Base-by-base conservation (phyloP, 164 flowering plant species). In the Hamamelis virginiana region DNA sequence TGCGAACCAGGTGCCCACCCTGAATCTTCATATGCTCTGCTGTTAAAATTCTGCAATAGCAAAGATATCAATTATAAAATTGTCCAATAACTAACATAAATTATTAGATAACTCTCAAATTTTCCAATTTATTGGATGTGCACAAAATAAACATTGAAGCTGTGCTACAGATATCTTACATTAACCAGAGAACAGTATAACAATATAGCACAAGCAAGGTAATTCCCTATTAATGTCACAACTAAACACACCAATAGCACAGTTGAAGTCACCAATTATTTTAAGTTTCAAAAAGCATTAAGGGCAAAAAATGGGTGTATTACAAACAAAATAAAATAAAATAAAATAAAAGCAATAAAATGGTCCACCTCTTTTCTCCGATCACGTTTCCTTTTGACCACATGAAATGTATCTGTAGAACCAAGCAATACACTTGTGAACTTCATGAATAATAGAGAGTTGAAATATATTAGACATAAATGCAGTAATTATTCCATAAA, bases 321-420 rank as follows among this genome's bases (percentile, higher is more conserved):
- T 33, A 33, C 41, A 33, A 33, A 9, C 41, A 12, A 18, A 38
- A 57, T 9, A 16, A 0, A 9, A 0, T 22, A 25, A 13, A n/a
- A 16, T n/a, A 41, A 4, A 46, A 52, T 28, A 10, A 53, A 45
- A 66, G 33, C 22, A 15, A 9, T 3, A 19, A 47, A 51, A 51
- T 21, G 38, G 21, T 41, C 65, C 61, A 80, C 91, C 83, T 76
- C 82, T 68, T 80, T 85, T 60, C 56, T 80, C 68, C 70, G 61
- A 27, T 77, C 81, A 28, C 75, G 80, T 64, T 78, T 87, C 62
- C 75, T 77, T 62, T 82, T 83, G 70, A 87, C 91, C 78, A 77
- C 89, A 68, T 87, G 91, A 75, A 84, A 86, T 52, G 87, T 83
- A 77, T 83, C 88, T 84, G 83, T 70, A 70, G 64, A 63, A 67